Evolutionary conservation across 495 filamentous ascomycete genomes (phyloP), one percentile per base, ranked within the genome.

Genomic region (Astrothelium macrocarpum): DNA sequence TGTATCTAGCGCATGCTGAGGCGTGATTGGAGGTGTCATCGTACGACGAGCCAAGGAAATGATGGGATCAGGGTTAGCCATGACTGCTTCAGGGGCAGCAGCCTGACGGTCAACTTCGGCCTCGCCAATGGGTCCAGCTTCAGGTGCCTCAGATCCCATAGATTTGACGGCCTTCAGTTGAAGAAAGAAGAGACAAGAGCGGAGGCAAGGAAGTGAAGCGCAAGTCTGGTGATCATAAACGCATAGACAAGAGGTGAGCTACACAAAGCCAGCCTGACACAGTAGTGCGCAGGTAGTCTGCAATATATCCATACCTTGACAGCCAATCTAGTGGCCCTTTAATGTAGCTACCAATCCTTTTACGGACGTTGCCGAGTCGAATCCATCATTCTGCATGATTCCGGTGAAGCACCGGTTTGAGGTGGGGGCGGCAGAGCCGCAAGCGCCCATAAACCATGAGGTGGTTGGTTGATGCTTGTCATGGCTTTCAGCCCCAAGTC

Each of bases 1-100:
- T 60, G 87, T 82, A 67, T 89, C 85, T 42, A 95, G 78, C 14
- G 77, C 80, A 66, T 84, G 78, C 74, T 95, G 90, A 11, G 89
- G 89, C 20, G 85, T 67, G 49, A 86, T 80, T 34, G 74, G 46
- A 4, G 61, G 46, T 25, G 10, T 53, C n/a, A 29, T 56, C 9
- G 0, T 29, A 3, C 49, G 49, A 25, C 7, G 12, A 10, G 5
- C 23, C 7, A 7, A 11, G 10, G 25, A 16, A 26, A 12, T 25
- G 29, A 20, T 25, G 29, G 49, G 25, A 9, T 25, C 49, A 29
- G 49, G 25, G 12, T 9, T 25, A 56, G 49, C 23, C 25, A 29
- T 10, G 9, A 7, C 7, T 9, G 9, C 25, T 2, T 28, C 49
- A 20, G 7, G 2, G 9, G 5, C 25, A 56, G 23, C 23, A 56